Conservation (phyloP, 2,329 filamentous ascomycete species). For the Chaetomiaceae sp. region DNA sequence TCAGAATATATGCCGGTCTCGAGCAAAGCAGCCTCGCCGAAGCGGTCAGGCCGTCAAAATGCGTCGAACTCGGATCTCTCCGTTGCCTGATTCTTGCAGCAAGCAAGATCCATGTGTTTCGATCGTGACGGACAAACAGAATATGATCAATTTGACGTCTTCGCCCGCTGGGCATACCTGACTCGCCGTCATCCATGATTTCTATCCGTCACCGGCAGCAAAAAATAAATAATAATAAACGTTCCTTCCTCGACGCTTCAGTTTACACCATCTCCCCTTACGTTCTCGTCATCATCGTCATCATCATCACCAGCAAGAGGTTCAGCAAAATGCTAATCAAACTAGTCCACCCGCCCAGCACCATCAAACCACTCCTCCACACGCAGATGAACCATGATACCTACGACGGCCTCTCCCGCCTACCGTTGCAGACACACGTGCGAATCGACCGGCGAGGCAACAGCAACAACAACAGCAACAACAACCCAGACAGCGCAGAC, state of each 20-base stretch:
- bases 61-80: neutral
- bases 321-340: slow-evolving; percentile 1
- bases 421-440: slow-evolving; percentile 28
- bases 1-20: neutral
- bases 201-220: neutral
- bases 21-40: neutral
- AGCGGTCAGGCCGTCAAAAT: neutral
- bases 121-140: too few relatives aligned
- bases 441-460: slow-evolving; percentile 7
- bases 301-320: too few relatives aligned
- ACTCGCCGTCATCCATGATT: too few relatives aligned
- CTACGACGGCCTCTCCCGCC: slow-evolving; percentile 28
- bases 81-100: neutral
- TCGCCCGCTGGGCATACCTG: too few relatives aligned
- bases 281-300: too few relatives aligned
- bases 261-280: too few relatives aligned
- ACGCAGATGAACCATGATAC: slow-evolving; percentile 31
- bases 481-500: too few relatives aligned
- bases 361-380: slow-evolving; percentile 29
- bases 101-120: too few relatives aligned
- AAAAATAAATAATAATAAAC: too few relatives aligned
- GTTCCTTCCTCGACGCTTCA: too few relatives aligned
- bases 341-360: neutral
- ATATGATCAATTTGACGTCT: too few relatives aligned
- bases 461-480: too few relatives aligned